A percentile compares a stretch with the other conserved stretches of the same genome.
phyloP scores from a whole-genome alignment of 176 grass and related monocot genomes.

The Musa troglodytarum region DNA sequence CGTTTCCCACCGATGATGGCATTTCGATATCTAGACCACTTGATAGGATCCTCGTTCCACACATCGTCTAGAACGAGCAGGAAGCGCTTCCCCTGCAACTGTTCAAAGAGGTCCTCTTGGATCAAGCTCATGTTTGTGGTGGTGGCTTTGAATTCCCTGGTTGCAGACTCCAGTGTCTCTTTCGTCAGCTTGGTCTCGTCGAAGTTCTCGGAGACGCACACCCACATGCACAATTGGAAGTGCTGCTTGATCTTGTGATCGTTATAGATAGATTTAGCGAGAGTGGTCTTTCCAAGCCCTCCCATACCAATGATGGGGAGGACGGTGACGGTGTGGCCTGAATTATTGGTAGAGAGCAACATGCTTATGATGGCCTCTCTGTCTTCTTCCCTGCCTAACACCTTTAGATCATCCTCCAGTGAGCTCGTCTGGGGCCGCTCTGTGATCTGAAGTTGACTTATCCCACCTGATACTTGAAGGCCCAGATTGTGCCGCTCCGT shows the following conservation, averaged over 20 bases:
- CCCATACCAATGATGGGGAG: constrained; percentile 81
- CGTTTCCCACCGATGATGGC: constrained; percentile 29
- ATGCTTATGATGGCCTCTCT: constrained; percentile 45
- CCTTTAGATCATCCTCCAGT: constrained; percentile 37
- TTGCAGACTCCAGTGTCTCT: constrained; percentile 59
- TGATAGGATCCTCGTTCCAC: constrained; percentile 63
- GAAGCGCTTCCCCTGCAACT: constrained; percentile 49
- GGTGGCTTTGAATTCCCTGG: constrained; percentile 16
- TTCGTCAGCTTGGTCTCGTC: constrained; percentile 57
- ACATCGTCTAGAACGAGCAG: constrained; percentile 81
- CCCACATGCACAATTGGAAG: constrained; percentile 57
- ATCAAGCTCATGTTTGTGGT: constrained; percentile 58
- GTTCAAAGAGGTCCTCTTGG: constrained; percentile 53
- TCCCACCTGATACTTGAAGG: constrained; percentile 23
- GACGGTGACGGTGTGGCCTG: constrained; percentile 20
- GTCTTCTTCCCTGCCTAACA: constrained; percentile 65
- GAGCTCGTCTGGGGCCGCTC: constrained; percentile 53
- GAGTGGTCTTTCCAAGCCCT: constrained; percentile 67
- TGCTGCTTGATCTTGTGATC: constrained; percentile 53
- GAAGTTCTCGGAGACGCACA: constrained; percentile 70
- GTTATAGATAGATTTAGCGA: constrained; percentile 57
- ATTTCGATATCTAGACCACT: constrained; percentile 47
- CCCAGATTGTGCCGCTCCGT: constrained; percentile 47
- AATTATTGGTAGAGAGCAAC: constrained; percentile 23
- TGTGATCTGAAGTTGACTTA: constrained; percentile 25